A percentile compares a stretch with the other conserved stretches of the same genome.
These are phyloP conservation scores for Fragaria vesca DNA, from an alignment of 306 rosid species.

Conservation along the genomic window DNA sequence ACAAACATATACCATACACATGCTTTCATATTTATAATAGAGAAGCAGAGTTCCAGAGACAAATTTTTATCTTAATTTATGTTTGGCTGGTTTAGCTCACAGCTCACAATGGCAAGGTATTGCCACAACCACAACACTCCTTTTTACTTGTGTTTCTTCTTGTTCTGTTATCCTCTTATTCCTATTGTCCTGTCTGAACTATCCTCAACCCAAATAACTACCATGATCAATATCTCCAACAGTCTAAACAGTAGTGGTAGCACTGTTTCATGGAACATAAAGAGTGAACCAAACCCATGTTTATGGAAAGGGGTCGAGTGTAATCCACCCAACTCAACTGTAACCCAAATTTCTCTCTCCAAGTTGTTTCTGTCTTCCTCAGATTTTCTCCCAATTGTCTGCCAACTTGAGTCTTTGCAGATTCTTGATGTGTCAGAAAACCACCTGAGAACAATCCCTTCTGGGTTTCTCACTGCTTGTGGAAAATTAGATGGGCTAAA, in stretches of 20 bases:
- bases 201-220: conserved; percentile 40
- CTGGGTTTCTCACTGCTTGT: conserved; percentile 46
- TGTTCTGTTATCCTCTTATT: conserved; percentile 27
- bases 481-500: conserved; percentile 44
- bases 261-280: conserved; percentile 31
- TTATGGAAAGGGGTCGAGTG: conserved; percentile 64
- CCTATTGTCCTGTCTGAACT: conserved; percentile 44
- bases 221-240: conserved; percentile 41
- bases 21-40: neutral
- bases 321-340: conserved; percentile 23
- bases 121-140: conserved; percentile 8
- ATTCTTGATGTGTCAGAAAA: conserved; percentile 57
- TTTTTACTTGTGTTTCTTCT: conserved; percentile 21
- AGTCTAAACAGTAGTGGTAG: neutral
- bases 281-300: conserved; percentile 48
- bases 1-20: neutral
- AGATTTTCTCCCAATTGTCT: conserved; percentile 42
- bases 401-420: conserved; percentile 59
- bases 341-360: conserved; percentile 38
- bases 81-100: neutral
- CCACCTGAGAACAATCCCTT: conserved; percentile 39
- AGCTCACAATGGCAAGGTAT: conserved; percentile 43
- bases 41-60: conserved; percentile 1
- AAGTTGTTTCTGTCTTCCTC: conserved; percentile 37
- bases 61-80: neutral